Conservation (phyloP, 208 protist species). For the Leishmania braziliensis region DNA sequence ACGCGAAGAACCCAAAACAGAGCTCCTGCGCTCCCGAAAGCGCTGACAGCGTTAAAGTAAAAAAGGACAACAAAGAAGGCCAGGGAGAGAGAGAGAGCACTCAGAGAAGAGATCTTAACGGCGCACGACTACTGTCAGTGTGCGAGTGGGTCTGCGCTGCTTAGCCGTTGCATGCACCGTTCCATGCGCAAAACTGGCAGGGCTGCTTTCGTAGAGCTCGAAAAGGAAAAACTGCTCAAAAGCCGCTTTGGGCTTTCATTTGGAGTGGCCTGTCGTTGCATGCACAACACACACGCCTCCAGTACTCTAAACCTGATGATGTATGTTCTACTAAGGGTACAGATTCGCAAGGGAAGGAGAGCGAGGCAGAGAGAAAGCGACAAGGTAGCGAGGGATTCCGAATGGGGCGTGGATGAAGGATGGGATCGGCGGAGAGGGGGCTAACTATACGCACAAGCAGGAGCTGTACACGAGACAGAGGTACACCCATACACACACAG, state of each 20-base stretch:
- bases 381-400: constrained; percentile 7
- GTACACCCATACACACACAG: neutral
- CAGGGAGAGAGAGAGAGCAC: neutral
- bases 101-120: neutral
- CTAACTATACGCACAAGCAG: neutral
- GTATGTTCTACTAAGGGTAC: neutral
- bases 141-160: constrained; percentile 7
- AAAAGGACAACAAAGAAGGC: neutral
- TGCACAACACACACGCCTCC: neutral
- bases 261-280: neutral
- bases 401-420: neutral
- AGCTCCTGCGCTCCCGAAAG: neutral
- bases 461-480: neutral
- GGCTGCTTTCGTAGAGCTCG: neutral
- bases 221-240: neutral
- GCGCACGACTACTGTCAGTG: neutral
- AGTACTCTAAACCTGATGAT: neutral
- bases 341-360: neutral
- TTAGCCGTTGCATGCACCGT: neutral
- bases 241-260: neutral
- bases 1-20: neutral
- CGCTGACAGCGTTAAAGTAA: too few species aligned
- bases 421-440: neutral
- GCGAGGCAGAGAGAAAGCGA: constrained; percentile 11
- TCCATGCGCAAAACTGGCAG: neutral